Evolutionary conservation across 768 basidiomycete genomes (phyloP), one percentile per base, ranked within the genome.

Genomic region (Leccinum ochraceum): DNA sequence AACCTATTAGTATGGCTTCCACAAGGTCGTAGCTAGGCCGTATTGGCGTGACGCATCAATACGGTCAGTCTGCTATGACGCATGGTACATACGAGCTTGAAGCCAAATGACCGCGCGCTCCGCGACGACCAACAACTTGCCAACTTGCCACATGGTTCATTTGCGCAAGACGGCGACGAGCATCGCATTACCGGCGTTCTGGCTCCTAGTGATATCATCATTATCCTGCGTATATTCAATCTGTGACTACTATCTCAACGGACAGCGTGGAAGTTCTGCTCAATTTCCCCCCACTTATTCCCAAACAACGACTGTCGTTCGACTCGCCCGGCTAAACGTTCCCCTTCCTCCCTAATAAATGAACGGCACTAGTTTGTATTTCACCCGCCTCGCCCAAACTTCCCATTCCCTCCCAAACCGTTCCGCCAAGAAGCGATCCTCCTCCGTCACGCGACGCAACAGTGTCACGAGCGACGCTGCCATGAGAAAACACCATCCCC

Each of bases 341-440:
- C 20, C 13, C 46, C 22, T 36, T 17, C 32, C 17, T 36, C 13
- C 17, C 17, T 52, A 64, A 6, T 46, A 64, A 8, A 65, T 14
- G 6, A 42, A 60, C 2, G 63, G 65, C 0, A 66, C 30, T 1
- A 66, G 52, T 10, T 26, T 59, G 17, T 65, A 60, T 48, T 24
- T 58, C 7, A 67, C 66, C 13, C 54, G 53, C 36, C 26, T n/a
- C 6, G 65, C 66, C 65, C 69, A 71, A 9, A 10, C 17, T 16
- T 62, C 59, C 68, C 71, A 71, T 32, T 66, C 67, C 16, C 24
- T 49, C 2, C 69, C 65, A 44, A 71, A 70, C 9, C 42, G 14
- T 4, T 56, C 54, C 5, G 59, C 56, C 28, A 73, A 57, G 49
- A 60, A 65, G 22, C 24, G 16, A 14, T 73, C 68, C 37, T 73